Percentiles rank a stretch among this genome's conserved stretches.
Evolutionary conservation across 768 basidiomycete species (phyloP).

Genomic region (Tylopilus rubrobrunneus): DNA sequence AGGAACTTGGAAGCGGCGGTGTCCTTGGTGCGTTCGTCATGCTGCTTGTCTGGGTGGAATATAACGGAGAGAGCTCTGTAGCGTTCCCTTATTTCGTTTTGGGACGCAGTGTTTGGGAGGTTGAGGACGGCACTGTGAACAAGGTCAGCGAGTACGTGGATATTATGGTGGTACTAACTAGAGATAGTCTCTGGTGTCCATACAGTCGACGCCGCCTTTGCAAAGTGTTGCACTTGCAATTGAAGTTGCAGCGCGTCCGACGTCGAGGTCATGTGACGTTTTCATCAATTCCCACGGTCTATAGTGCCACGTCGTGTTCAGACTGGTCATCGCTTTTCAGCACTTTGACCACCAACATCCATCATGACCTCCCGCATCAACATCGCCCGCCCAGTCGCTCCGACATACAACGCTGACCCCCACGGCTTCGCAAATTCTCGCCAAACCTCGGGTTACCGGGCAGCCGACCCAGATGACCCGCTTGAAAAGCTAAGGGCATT

Average conservation of each 20-base stretch:
- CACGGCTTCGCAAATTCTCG: constrained; percentile 77
- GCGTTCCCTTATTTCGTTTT: constrained; percentile 68
- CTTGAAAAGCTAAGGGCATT: constrained; percentile 70
- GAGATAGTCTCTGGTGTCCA: constrained; percentile 23
- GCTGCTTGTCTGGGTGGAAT: constrained; percentile 85
- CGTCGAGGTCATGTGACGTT: constrained; percentile 21
- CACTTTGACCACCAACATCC: constrained; percentile 6
- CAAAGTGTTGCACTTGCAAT: no score
- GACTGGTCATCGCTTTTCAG: neutral
- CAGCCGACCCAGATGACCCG: constrained; percentile 79
- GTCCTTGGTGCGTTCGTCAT: constrained; percentile 48
- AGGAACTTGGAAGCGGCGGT: constrained; percentile 66
- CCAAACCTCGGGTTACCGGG: constrained; percentile 66
- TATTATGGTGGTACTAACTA: constrained; percentile 23
- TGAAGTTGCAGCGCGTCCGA: neutral
- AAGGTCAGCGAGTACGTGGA: neutral
- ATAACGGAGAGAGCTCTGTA: constrained; percentile 69
- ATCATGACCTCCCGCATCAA: constrained; percentile 79
- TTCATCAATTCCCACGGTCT: constrained; percentile 19
- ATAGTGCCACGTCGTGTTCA: constrained; percentile 23
- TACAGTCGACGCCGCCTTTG: neutral
- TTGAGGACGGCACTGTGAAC: constrained; percentile 58
- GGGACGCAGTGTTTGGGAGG: constrained; percentile 57
- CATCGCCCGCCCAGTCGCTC: constrained; percentile 67
- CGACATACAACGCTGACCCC: constrained; percentile 65